Evolutionary conservation across 106 monocot species (phyloP).

Genomic region (Cymbidium sinense): DNA sequence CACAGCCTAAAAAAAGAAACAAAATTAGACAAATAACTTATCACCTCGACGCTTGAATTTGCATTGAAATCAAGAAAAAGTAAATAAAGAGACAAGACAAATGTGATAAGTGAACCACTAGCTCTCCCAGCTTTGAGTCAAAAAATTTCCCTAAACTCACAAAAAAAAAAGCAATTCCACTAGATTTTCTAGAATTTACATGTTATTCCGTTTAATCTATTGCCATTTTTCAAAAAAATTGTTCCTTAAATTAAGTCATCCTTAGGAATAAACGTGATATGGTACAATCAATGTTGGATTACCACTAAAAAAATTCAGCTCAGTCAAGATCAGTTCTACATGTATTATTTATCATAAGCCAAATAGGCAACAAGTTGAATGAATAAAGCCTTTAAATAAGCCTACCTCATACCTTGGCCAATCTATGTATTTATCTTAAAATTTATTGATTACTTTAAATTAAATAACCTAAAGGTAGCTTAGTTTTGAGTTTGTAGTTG

Average conservation of each 20-base stretch:
- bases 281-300: not conserved
- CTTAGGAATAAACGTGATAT: not conserved
- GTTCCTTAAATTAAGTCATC: not conserved
- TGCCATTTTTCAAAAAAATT: not conserved
- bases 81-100: not conserved
- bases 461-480: not conserved
- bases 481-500: not conserved
- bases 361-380: not conserved
- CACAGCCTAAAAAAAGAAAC: conserved; percentile 52
- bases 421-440: not conserved
- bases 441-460: not conserved
- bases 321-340: not conserved
- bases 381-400: not conserved
- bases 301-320: not conserved
- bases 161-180: not conserved
- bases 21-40: not conserved
- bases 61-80: not conserved
- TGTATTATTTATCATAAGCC: not conserved
- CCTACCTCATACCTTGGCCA: not conserved
- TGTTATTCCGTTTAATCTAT: not conserved
- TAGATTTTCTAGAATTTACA: not conserved
- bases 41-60: not conserved
- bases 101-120: not conserved
- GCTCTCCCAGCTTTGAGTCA: not conserved
- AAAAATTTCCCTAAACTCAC: not conserved